A percentile compares a stretch with the other conserved stretches of the same genome.
These are phyloP conservation scores for Iberis amara DNA, from an alignment of 441 rosid genomes.

Conservation along the genomic window DNA sequence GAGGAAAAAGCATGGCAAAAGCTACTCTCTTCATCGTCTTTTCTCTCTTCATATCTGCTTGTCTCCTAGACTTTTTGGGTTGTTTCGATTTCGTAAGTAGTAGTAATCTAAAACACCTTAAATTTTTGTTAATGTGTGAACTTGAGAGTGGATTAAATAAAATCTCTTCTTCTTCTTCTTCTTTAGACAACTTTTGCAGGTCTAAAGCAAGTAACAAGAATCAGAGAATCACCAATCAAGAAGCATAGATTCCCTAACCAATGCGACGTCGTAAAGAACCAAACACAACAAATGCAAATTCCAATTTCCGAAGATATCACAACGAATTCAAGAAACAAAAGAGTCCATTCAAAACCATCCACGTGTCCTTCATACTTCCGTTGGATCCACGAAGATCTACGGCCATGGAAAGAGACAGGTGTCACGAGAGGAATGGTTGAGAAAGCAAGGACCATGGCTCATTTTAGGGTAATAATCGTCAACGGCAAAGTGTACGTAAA, in stretches of 20 bases:
- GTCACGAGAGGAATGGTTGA: conserved; percentile 46
- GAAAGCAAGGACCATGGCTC: conserved; percentile 32
- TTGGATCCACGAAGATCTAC: conserved; percentile 58
- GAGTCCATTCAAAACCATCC: conserved; percentile 14
- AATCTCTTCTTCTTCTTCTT: not conserved
- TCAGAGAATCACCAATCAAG: conserved; percentile 10
- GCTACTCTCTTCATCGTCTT: conserved; percentile 19
- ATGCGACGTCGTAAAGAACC: conserved; percentile 25
- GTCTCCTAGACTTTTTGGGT: conserved; percentile 20
- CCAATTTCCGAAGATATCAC: conserved; percentile 4
- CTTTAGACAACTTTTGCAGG: conserved; percentile 25
- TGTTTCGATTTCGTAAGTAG: conserved; percentile 20
- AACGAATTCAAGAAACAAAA: not conserved
- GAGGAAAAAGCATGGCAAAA: conserved; percentile 18
- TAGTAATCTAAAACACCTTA: not conserved
- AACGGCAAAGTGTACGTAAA: conserved; percentile 45
- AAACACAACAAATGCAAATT: conserved; percentile 4
- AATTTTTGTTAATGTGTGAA: not conserved
- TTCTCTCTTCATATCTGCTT: conserved; percentile 21
- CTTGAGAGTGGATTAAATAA: not conserved
- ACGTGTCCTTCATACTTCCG: conserved; percentile 49
- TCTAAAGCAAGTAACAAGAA: conserved; percentile 12
- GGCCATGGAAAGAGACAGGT: conserved; percentile 46
- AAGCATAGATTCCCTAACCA: conserved; percentile 4
- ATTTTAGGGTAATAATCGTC: conserved; percentile 40